phyloP scores from a whole-genome alignment of 2,329 filamentous ascomycete species.

The Ophiostoma triangulosporum region DNA sequence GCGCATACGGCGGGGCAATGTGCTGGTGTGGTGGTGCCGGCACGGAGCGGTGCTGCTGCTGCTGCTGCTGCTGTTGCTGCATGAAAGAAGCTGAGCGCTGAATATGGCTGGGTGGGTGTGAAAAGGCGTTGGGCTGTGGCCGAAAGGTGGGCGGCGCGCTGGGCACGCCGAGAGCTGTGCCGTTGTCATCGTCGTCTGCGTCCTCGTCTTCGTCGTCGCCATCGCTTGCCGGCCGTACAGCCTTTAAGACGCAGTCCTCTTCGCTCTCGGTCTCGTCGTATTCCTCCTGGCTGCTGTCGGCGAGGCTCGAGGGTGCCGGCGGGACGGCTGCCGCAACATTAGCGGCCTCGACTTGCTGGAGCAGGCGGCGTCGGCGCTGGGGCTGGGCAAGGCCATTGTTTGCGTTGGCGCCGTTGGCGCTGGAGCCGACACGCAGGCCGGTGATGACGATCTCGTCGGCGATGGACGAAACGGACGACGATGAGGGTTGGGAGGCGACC shows the following conservation, averaged over 20 bases:
- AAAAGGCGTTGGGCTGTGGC: conserved; percentile 85
- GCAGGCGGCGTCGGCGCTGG: conserved; percentile 43
- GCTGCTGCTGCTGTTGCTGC: conserved; percentile 11
- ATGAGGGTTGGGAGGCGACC: conserved; percentile 81
- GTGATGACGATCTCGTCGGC: conserved; percentile 85
- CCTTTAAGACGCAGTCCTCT: conserved; percentile 50
- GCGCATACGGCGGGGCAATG: conserved; percentile 17
- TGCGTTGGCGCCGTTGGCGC: conserved; percentile 23
- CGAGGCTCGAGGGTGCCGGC: conserved; percentile 18
- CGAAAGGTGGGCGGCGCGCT: conserved; percentile 42
- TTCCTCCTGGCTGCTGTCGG: conserved; percentile 75
- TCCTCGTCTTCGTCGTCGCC: conserved; percentile 29
- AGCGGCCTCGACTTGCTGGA: conserved; percentile 21
- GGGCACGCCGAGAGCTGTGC: conserved; percentile 60
- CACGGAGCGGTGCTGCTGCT: conserved; percentile 32
- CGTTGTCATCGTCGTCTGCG: conserved; percentile 54
- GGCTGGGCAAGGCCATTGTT: conserved; percentile 38
- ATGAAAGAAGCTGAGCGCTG: conserved; percentile 23
- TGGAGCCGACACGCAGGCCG: conserved; percentile 61
- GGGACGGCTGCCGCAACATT: conserved; percentile 11
- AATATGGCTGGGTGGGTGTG: conserved; percentile 54
- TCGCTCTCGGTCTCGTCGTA: conserved; percentile 91
- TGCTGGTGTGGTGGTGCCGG: conserved; percentile 28
- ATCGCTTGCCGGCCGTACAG: conserved; percentile 22
- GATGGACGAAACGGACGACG: conserved; percentile 77